Conservation (phyloP, 768 basidiomycete genomes). For the Lactifluus pinguis region DNA sequence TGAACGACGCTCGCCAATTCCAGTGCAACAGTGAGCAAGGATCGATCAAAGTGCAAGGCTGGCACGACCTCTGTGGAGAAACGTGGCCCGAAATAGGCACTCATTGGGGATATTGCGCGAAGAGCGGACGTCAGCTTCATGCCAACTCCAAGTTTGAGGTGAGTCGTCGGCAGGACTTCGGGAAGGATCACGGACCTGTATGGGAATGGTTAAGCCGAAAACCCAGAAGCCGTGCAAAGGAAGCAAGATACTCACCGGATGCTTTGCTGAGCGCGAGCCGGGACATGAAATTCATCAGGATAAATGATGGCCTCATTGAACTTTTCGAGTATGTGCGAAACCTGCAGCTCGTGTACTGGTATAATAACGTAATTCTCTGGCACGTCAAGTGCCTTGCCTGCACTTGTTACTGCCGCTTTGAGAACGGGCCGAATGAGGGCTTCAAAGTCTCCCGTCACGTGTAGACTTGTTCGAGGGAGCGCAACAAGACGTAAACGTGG, state of each 20-base stretch:
- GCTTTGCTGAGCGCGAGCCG: constrained; percentile 44
- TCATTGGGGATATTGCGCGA: constrained; percentile 51
- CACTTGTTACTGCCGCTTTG: constrained; percentile 29
- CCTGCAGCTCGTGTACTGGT: constrained; percentile 51
- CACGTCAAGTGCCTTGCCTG: constrained; percentile 28
- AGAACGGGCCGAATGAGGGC: constrained; percentile 33
- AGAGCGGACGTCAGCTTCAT: constrained; percentile 50
- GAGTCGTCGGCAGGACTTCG: constrained; percentile 34
- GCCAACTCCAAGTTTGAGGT: constrained; percentile 47
- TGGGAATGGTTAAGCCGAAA: neutral
- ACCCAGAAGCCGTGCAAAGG: neutral
- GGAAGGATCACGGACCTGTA: constrained; percentile 45
- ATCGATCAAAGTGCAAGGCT: constrained; percentile 36
- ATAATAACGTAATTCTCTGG: constrained; percentile 33
- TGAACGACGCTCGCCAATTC: constrained; percentile 49
- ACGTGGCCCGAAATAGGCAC: constrained; percentile 46
- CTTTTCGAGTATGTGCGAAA: constrained; percentile 40
- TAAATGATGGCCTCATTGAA: constrained; percentile 39
- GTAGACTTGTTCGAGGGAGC: constrained; percentile 34
- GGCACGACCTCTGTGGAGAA: constrained; percentile 48
- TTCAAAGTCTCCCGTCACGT: constrained; percentile 46
- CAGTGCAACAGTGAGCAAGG: constrained; percentile 44
- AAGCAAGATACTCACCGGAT: constrained; percentile 31
- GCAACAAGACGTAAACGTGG: constrained; percentile 41
- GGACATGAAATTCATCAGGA: constrained; percentile 34